These are phyloP conservation scores for Leptographium wingfieldii DNA, from an alignment of 2,329 filamentous ascomycete genomes.

Conservation along the genomic window DNA sequence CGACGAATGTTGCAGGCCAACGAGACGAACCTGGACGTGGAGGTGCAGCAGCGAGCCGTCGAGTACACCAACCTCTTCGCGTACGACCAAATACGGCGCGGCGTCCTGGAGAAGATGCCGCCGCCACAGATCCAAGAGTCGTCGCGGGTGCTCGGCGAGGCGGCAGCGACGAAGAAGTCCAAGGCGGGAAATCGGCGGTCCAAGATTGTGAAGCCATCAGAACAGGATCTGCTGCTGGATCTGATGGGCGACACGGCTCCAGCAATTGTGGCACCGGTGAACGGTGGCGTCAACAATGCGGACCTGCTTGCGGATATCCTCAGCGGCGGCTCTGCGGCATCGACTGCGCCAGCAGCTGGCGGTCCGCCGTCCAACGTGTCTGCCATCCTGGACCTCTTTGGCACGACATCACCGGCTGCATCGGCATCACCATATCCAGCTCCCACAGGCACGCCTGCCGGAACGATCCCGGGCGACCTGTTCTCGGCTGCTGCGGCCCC, in stretches of 20 bases:
- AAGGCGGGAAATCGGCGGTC: conserved; percentile 61
- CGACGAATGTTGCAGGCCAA: conserved; percentile 64
- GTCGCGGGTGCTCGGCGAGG: conserved; percentile 77
- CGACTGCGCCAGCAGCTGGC: conserved; percentile 32
- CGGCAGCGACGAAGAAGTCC: conserved; percentile 45
- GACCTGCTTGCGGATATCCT: conserved; percentile 88
- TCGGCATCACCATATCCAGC: conserved; percentile 24
- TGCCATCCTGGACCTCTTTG: conserved; percentile 87
- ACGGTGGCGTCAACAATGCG: conserved; percentile 57
- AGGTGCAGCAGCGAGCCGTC: conserved; percentile 90
- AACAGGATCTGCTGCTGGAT: conserved; percentile 83
- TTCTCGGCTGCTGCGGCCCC: conserved; percentile 25
- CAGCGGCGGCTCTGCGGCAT: conserved; percentile 39
- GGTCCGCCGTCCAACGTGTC: conserved; percentile 45
- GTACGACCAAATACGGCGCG: conserved; percentile 73
- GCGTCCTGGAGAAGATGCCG: conserved; percentile 96
- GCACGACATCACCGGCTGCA: conserved; percentile 22
- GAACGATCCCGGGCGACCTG: conserved; percentile 27
- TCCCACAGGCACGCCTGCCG: conserved; percentile 15
- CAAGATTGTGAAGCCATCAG: conserved; percentile 68
- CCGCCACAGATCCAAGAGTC: conserved; percentile 94
- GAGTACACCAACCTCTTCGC: conserved; percentile 94
- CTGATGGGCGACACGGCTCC: conserved; percentile 72
- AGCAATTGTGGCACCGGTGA: conserved; percentile 38
- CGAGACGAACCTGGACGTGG: conserved; percentile 80